A percentile compares a stretch with the other conserved stretches of the same genome.
Conservation (phyloP, 73 alveolate genomes). For the Symbiodinium natans region DNA sequence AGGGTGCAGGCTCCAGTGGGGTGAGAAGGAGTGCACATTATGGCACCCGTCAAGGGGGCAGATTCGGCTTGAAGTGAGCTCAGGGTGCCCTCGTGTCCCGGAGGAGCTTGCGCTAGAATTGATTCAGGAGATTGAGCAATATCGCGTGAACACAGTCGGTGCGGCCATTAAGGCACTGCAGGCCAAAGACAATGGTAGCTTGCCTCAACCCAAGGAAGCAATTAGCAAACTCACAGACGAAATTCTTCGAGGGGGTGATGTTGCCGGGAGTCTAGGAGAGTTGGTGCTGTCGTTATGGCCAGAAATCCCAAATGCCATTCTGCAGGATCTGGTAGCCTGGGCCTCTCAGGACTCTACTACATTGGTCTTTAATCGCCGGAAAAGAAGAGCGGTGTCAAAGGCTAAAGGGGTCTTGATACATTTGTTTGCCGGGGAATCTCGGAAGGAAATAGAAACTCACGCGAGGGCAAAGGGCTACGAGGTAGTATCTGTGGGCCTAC, state of each 20-base stretch:
- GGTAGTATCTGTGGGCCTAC: not conserved
- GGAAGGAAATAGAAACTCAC: not conserved
- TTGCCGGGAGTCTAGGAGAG: not conserved
- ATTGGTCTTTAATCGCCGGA: not conserved
- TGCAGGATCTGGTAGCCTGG: not conserved
- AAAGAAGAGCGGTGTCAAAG: not conserved
- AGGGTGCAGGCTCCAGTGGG: not conserved
- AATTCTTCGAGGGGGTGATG: not conserved
- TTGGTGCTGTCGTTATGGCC: not conserved
- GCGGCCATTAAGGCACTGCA: not conserved
- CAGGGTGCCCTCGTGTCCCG: not conserved
- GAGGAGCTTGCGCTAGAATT: not conserved
- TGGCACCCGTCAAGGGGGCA: not conserved
- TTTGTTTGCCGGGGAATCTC: not conserved
- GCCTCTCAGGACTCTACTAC: not conserved
- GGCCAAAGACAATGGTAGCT: not conserved
- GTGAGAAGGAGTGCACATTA: not conserved
- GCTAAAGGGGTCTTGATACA: not conserved
- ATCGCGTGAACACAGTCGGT: not conserved
- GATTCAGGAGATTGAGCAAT: not conserved
- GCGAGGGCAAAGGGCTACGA: not conserved
- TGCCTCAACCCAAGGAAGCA: not conserved
- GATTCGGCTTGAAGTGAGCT: not conserved
- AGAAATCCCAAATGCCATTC: not conserved
- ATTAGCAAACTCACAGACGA: not conserved